A percentile compares a stretch with the other conserved stretches of the same genome.
These are phyloP conservation scores for Ilyonectria mors-panacis DNA, from an alignment of 2,329 filamentous ascomycete species.

Conservation along the genomic window DNA sequence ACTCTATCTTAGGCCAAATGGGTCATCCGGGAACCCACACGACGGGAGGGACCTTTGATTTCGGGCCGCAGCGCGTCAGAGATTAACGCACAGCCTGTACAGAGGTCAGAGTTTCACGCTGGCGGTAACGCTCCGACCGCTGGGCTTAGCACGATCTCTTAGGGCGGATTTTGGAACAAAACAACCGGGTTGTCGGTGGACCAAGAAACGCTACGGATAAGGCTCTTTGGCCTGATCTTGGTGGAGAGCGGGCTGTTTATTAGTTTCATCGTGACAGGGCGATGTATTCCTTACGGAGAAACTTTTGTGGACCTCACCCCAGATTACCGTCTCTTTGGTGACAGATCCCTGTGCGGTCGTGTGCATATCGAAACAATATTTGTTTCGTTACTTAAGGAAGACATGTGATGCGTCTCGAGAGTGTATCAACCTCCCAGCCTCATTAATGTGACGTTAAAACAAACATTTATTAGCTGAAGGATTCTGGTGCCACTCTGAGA, in stretches of 20 bases:
- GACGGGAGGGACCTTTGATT: slow-evolving; percentile 1
- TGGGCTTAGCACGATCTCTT: too few relatives aligned
- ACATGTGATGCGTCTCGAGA: background rate
- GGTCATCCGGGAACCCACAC: slow-evolving; percentile 2
- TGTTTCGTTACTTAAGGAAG: background rate
- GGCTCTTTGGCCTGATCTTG: background rate
- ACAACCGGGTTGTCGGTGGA: too few relatives aligned
- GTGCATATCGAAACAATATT: background rate
- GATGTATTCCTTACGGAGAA: background rate
- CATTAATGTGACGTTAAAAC: background rate
- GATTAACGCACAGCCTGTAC: too few relatives aligned
- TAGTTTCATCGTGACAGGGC: background rate
- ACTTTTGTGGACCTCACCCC: background rate
- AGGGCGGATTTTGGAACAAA: too few relatives aligned
- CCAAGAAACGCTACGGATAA: background rate
- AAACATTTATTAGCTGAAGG: background rate
- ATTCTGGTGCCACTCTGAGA: background rate
- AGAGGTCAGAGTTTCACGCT: too few relatives aligned
- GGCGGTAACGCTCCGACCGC: too few relatives aligned
- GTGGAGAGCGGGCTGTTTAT: background rate
- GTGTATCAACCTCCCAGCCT: background rate
- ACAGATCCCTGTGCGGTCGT: background rate
- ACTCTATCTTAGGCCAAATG: background rate
- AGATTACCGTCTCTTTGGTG: background rate
- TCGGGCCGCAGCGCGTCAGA: background rate